These are phyloP conservation scores for Alternaria postmessia DNA, from an alignment of 2,329 filamentous ascomycete genomes.

Conservation along the genomic window DNA sequence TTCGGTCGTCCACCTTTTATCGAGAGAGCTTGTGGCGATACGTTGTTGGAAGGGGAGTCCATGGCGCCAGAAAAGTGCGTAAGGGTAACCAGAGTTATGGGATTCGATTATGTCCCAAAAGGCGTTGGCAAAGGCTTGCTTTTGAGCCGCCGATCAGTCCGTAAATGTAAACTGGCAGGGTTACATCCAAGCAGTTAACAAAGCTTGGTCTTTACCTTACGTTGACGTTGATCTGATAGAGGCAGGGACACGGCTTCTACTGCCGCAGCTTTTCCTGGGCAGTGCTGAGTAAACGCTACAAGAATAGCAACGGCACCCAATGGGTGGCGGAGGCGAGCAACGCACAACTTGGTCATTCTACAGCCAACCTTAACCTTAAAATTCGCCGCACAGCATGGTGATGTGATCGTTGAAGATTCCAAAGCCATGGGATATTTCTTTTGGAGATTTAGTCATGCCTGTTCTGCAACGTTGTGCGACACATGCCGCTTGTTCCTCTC, in stretches of 20 bases:
- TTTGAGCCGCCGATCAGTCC: slow-evolving; percentile 27
- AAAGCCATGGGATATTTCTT: neutral
- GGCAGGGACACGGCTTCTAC: slow-evolving; percentile 19
- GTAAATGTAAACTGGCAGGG: slow-evolving; percentile 22
- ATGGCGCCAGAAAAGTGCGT: slow-evolving; percentile 35
- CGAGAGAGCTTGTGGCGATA: slow-evolving; percentile 17
- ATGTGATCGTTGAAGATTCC: slow-evolving; percentile 21
- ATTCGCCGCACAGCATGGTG: slow-evolving; percentile 19
- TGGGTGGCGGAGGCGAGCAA: slow-evolving; percentile 24
- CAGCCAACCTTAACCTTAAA: slow-evolving; percentile 32
- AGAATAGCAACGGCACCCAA: slow-evolving; percentile 34
- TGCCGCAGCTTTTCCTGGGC: slow-evolving; percentile 30
- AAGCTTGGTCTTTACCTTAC: slow-evolving; percentile 19
- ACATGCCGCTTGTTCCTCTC: neutral
- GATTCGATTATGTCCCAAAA: slow-evolving; percentile 15
- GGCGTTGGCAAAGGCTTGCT: slow-evolving; percentile 24
- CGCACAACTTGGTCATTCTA: slow-evolving; percentile 18
- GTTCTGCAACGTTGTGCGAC: neutral
- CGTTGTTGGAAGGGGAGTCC: slow-evolving; percentile 17
- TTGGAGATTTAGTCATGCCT: slow-evolving; percentile 6
- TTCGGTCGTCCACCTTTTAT: slow-evolving; percentile 20
- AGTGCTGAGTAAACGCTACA: slow-evolving; percentile 39
- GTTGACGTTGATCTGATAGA: slow-evolving; percentile 24
- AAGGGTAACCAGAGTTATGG: slow-evolving; percentile 12
- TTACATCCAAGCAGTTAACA: slow-evolving; percentile 28